Conservation (phyloP, 768 basidiomycete genomes). For the Pleurotus tuoliensis region DNA sequence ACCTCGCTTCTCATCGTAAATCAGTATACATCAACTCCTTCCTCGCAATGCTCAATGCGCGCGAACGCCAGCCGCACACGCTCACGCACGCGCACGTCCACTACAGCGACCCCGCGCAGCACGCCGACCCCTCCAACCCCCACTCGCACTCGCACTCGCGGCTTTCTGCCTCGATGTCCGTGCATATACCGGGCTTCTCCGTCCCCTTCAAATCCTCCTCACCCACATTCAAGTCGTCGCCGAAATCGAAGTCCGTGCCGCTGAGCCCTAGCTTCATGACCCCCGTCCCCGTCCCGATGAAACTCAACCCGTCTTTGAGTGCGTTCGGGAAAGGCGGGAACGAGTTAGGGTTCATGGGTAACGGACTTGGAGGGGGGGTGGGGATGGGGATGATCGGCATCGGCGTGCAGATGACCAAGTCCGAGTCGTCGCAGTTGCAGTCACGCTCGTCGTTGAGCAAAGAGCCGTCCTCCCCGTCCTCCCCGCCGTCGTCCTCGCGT, state of each 20-base stretch:
- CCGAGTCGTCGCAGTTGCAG: not conserved
- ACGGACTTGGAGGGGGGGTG: too few species aligned
- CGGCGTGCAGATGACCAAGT: too few species aligned
- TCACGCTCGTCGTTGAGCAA: not conserved
- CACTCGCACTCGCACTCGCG: too few species aligned
- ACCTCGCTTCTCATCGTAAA: too few species aligned
- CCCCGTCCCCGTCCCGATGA: not conserved
- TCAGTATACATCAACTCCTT: constrained; percentile 5
- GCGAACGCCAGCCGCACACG: not conserved
- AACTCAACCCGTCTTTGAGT: not conserved
- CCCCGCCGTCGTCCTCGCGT: not conserved
- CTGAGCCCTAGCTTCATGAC: not conserved
- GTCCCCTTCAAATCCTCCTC: not conserved
- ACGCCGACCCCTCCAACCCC: too few species aligned
- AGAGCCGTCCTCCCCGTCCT: not conserved
- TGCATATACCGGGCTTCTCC: not conserved
- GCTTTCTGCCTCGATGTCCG: not conserved
- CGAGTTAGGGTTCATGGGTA: too few species aligned
- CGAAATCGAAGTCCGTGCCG: not conserved
- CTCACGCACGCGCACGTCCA: too few species aligned
- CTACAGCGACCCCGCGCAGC: too few species aligned
- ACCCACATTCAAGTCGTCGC: not conserved
- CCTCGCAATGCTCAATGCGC: constrained; percentile 1
- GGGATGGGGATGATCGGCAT: too few species aligned
- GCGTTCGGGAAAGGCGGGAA: too few species aligned